Conservation (phyloP, 331 rosid genomes). For the Rhamnella rubrinervis region DNA sequence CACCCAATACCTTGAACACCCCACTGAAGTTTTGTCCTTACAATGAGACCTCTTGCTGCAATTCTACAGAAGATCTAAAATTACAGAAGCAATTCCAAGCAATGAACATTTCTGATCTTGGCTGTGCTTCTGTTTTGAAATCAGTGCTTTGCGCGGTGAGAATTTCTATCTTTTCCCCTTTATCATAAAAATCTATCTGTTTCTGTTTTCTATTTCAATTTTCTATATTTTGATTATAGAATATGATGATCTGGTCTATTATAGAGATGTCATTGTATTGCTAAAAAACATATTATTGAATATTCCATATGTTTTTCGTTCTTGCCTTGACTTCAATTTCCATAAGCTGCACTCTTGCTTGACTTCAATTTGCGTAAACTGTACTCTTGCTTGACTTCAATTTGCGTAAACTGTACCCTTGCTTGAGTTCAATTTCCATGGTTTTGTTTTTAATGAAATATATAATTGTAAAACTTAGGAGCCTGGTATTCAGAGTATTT, state of each 20-base stretch:
- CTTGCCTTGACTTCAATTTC: too few species aligned
- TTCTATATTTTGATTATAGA: not conserved
- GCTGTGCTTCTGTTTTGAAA: slow-evolving; percentile 66
- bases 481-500: too few species aligned
- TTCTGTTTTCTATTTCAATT: not conserved
- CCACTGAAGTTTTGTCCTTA: slow-evolving; percentile 71
- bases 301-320: too few species aligned
- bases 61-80: slow-evolving; percentile 55
- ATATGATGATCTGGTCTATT: not conserved
- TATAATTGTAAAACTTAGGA: too few species aligned
- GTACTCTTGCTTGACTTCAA: too few species aligned
- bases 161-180: not conserved
- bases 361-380: too few species aligned
- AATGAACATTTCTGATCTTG: slow-evolving; percentile 63
- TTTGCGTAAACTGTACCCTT: too few species aligned
- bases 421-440: too few species aligned
- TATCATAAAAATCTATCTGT: not conserved
- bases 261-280: not conserved
- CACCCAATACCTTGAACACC: slow-evolving; percentile 49
- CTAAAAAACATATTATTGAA: not conserved
- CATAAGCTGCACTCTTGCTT: too few species aligned
- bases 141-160: slow-evolving; percentile 83
- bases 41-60: slow-evolving; percentile 77
- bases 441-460: too few species aligned
- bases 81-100: slow-evolving; percentile 61